Evolutionary conservation across 495 filamentous ascomycete species (phyloP), one percentile per base, ranked within the genome.

Genomic region (Glarea lozoyensis): DNA sequence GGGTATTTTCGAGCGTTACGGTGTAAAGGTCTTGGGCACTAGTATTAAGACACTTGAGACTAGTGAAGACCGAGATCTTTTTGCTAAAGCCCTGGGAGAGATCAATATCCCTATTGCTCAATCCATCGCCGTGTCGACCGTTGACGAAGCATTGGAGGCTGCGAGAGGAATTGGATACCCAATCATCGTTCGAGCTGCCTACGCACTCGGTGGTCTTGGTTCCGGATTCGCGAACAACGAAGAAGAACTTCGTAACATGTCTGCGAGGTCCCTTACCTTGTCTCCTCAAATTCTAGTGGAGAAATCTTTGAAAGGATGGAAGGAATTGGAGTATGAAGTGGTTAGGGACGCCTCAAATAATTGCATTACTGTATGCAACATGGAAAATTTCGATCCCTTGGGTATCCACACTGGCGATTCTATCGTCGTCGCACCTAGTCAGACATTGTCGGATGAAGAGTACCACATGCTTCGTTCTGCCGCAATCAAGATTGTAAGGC

Each of bases 241-340:
- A 50, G 85, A 95, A 55, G 90, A 98, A 60, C 78, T 98, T 20
- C 79, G 84, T 52, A 86, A 98, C 59, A 70, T 98, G 69, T 85
- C 90, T 43, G 88, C 92, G 36, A 76, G 86, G 42, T 98, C 90
- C 21, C 75, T 98, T 38, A 92, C 89, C 30, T 78, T 98, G n/a
- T 86, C 92, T 17, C 88, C 90, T 34, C 90, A 98, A 61, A 96
- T 98, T 50, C 64, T 98, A 49, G 89, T 98, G 32, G 90, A 98
- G 72, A 98, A 98, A 69, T 95, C 89, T n/a, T 79, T 98, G 37
- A 96, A 96, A 68, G 90, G 90, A 54, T 98, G 90, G 90, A 97
- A 97, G 66, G 90, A 97, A 64, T 84, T 94, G 42, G 90, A 97
- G 61, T 97, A 97, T 59, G 90, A 97, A 62, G 90, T 97, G 24